These are phyloP conservation scores for Crucihimalaya himalaica DNA, from an alignment of 345 rosid genomes.

Conservation along the genomic window DNA sequence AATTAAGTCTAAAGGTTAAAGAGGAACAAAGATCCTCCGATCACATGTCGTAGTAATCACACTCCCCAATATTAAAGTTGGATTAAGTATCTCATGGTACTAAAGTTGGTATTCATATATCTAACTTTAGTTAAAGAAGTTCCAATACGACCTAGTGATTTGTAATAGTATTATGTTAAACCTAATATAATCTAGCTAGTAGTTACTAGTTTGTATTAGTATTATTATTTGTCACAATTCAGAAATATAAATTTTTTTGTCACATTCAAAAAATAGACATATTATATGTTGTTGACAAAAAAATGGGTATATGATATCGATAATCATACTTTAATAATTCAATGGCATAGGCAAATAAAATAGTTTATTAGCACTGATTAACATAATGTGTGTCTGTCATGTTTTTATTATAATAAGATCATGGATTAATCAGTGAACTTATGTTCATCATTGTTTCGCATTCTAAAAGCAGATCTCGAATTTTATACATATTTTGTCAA, in stretches of 20 bases:
- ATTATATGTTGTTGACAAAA: no score
- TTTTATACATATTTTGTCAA: neutral
- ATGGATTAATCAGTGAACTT: constrained; percentile 18
- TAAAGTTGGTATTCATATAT: neutral
- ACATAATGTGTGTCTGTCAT: constrained; percentile 23
- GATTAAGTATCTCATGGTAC: neutral
- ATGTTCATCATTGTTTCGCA: constrained; percentile 34
- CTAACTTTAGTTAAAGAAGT: no score
- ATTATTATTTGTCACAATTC: no score
- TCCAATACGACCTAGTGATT: no score
- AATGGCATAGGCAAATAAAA: neutral
- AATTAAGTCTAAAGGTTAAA: constrained; percentile 22
- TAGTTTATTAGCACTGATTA: constrained; percentile 18
- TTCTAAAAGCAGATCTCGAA: constrained; percentile 23
- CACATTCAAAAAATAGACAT: no score
- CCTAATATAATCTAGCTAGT: no score
- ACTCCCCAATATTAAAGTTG: constrained; percentile 29
- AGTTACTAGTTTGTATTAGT: no score
- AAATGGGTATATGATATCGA: neutral
- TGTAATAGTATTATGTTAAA: no score
- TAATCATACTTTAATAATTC: neutral
- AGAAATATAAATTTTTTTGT: no score
- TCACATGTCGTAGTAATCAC: constrained; percentile 35
- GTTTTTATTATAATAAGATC: constrained; percentile 19
- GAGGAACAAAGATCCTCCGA: neutral